Base-by-base conservation (phyloP, 2,329 filamentous ascomycete species). In the Leptosphaerulina australis region DNA sequence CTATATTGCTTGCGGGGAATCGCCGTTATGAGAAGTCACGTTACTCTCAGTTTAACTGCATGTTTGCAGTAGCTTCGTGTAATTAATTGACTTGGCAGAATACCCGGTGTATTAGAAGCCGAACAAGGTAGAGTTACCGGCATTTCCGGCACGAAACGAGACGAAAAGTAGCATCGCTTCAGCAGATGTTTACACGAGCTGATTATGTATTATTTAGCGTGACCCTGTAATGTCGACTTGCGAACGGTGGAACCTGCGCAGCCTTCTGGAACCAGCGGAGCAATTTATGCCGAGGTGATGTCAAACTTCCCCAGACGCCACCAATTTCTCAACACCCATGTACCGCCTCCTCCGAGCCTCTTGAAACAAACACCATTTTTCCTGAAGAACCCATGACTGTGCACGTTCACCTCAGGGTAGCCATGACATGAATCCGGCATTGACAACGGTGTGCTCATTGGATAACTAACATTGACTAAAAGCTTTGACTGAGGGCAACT, bases 11-110 rank as follows among this genome's bases (percentile, higher is more conserved):
- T 41, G 43, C 48, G 43, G 48, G 43, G 48, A 41, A 37, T 4
- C 11, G 20, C 36, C 25, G 18, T 30, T 12, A 5, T 29, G 9
- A 41, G 35, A 5, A 25, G 36, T 26, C 48, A 51, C 25, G 25
- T 36, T 36, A 28, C 28, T 46, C 41, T 33, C 21, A 31, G 43
- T 21, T 41, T 29, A 26, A 31, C 30, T 37, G 20, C 20, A 14
- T 36, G 15, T 46, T 21, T 31, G 48, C 43, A 51, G 41, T 51
- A 51, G 41, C 41, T 46, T 46, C 31, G 40, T 41, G 36, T 31
- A 35, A 41, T 51, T 41, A 25, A 51, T 51, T 51, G 48, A 46
- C 48, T 51, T 51, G 48, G 43, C 48, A 46, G 20, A 14, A 9
- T 18, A 21, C 3, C 48, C 48, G 48, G 48, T 31, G 37, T 25